A percentile compares a stretch with the other conserved stretches of the same genome.
These are phyloP conservation scores for Daldinia loculata DNA, from an alignment of 495 filamentous ascomycete species.

Conservation along the genomic window DNA sequence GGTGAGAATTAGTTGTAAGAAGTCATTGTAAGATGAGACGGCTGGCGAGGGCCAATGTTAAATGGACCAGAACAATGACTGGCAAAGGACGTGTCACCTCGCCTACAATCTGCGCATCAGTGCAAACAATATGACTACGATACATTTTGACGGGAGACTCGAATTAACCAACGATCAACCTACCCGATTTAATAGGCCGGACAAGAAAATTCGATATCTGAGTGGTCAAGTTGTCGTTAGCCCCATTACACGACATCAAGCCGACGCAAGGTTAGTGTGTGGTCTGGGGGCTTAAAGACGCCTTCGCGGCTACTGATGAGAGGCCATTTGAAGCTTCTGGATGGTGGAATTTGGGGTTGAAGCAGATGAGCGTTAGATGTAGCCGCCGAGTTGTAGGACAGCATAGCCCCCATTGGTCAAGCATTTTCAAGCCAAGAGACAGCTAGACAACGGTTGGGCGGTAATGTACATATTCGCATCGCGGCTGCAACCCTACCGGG, in stretches of 20 bases:
- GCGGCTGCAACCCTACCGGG: conserved; percentile 43
- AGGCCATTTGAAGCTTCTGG: conserved; percentile 37
- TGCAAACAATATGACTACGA: conserved; percentile 8
- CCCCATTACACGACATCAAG: conserved; percentile 28
- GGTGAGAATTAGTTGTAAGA: conserved; percentile 18
- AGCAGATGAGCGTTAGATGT: conserved; percentile 42
- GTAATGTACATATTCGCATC: conserved; percentile 32
- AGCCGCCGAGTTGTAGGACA: conserved; percentile 40
- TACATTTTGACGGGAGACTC: conserved; percentile 12
- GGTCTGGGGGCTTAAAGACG: conserved; percentile 15
- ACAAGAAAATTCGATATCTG: conserved; percentile 22
- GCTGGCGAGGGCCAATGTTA: conserved; percentile 25
- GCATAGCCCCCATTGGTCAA: conserved; percentile 29
- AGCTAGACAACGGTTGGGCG: conserved; percentile 40
- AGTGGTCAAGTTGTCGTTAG: conserved; percentile 16
- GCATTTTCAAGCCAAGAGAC: conserved; percentile 8
- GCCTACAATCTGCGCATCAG: conserved; percentile 20
- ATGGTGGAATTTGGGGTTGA: conserved; percentile 40
- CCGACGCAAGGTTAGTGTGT: conserved; percentile 21
- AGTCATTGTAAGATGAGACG: conserved; percentile 29
- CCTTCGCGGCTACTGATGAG: conserved; percentile 41
- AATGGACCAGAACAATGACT: conserved; percentile 30
- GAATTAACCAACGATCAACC: conserved; percentile 15
- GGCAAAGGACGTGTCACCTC: conserved; percentile 13
- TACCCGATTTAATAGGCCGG: conserved; percentile 16